Evolutionary conservation across 345 rosid species (phyloP).

Genomic region (Pistacia integerrima): DNA sequence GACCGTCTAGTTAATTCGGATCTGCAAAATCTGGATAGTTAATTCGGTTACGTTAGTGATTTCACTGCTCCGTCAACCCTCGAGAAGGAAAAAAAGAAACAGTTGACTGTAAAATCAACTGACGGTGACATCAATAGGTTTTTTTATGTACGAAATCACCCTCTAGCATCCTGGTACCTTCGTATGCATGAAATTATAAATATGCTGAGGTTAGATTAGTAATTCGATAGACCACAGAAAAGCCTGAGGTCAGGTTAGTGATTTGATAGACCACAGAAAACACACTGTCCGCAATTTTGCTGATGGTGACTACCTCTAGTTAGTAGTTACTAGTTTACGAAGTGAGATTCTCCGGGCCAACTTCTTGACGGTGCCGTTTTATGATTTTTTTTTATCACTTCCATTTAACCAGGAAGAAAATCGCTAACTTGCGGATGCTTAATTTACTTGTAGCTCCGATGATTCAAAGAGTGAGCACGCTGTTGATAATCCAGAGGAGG

Average conservation of each 20-base stretch:
- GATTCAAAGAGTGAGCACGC: conserved; percentile 62
- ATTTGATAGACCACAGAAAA: neutral
- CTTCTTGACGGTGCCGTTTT: neutral
- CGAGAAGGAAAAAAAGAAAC: neutral
- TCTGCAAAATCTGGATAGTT: conserved; percentile 28
- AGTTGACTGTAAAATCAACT: neutral
- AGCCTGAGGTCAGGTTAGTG: neutral
- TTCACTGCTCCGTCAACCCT: neutral
- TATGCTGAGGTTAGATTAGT: neutral
- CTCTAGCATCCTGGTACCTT: neutral
- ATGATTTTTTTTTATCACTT: neutral
- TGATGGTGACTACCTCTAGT: neutral
- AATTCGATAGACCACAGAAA: neutral
- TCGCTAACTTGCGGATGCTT: neutral
- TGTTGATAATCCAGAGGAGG: conserved; percentile 64
- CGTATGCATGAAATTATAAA: neutral
- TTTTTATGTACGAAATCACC: conserved; percentile 2
- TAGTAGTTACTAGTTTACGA: too few relatives aligned
- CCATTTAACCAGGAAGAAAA: neutral
- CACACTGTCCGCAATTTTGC: neutral
- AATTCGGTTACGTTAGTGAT: conserved; percentile 13
- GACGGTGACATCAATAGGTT: neutral
- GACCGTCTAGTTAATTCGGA: conserved; percentile 18
- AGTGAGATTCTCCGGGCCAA: neutral
- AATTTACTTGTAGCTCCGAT: conserved; percentile 35